Conservation (phyloP, 768 basidiomycete genomes). For the Mycena capillaripes region DNA sequence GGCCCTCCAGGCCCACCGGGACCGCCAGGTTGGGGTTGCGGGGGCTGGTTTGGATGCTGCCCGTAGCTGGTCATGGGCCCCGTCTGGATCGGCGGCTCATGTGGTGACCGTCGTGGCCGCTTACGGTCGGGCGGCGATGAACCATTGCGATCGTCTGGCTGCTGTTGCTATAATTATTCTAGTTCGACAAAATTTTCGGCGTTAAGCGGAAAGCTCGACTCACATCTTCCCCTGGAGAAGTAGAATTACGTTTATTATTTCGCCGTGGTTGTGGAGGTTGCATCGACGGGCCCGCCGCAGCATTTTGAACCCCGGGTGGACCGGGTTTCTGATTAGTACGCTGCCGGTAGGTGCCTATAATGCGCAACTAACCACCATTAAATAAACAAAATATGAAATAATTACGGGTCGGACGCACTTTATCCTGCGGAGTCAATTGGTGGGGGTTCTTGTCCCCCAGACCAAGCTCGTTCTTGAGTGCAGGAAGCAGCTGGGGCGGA, state of each 20-base stretch:
- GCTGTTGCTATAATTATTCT: constrained; percentile 45
- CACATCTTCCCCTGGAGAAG: constrained; percentile 75
- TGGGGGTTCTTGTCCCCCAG: constrained; percentile 61
- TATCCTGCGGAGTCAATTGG: constrained; percentile 65
- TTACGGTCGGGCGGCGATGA: constrained; percentile 72
- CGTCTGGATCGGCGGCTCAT: constrained; percentile 59
- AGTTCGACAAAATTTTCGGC: constrained; percentile 13
- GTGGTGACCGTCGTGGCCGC: constrained; percentile 64
- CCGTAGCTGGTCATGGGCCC: constrained; percentile 48
- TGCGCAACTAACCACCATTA: constrained; percentile 29
- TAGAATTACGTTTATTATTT: constrained; percentile 67
- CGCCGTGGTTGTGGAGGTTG: constrained; percentile 47
- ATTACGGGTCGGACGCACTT: constrained; percentile 55
- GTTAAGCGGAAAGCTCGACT: constrained; percentile 27
- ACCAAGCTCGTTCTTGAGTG: constrained; percentile 59
- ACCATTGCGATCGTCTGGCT: constrained; percentile 59
- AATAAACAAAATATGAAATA: constrained; percentile 30
- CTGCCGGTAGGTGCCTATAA: constrained; percentile 47
- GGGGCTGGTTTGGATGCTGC: constrained; percentile 38
- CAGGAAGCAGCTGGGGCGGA: constrained; percentile 48
- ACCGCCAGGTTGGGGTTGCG: constrained; percentile 47
- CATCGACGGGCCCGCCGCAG: constrained; percentile 60
- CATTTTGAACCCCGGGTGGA: constrained; percentile 50
- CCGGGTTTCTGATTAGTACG: constrained; percentile 47
- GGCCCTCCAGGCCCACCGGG: constrained; percentile 49